Conservation (phyloP, 192 early-diverging fungal genomes). For the Entrophospora sp. region DNA sequence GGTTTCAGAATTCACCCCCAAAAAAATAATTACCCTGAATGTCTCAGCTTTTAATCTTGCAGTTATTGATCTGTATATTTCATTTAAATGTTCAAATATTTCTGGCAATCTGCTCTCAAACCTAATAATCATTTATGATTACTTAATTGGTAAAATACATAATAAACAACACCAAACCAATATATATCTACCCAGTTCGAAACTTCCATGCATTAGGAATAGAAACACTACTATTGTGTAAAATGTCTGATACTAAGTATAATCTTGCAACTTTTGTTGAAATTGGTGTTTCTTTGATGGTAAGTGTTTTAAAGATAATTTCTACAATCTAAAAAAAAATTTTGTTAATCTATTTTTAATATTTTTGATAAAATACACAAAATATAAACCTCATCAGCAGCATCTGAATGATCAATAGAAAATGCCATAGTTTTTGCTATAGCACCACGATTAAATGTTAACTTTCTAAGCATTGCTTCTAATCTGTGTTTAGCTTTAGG, state of each 20-base stretch:
- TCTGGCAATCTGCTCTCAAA: slow-evolving; percentile 53
- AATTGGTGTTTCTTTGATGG: slow-evolving; percentile 46
- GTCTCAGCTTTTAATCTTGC: slow-evolving; percentile 76
- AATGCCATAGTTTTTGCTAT: slow-evolving; percentile 79
- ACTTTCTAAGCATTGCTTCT: slow-evolving; percentile 35
- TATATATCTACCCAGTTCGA: slow-evolving; percentile 39
- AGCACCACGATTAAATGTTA: slow-evolving; percentile 37
- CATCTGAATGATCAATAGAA: slow-evolving; percentile 74
- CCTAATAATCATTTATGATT: slow-evolving; percentile 8
- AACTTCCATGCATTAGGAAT: slow-evolving; percentile 86
- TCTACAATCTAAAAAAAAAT: slow-evolving; percentile 63
- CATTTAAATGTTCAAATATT: slow-evolving; percentile 64
- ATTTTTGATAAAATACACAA: not conserved
- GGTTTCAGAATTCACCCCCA: not conserved
- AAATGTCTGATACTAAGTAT: slow-evolving; percentile 80
- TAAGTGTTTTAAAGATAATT: slow-evolving; percentile 51
- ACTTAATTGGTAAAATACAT: not conserved
- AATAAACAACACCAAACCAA: too few species aligned
- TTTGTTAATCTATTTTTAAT: too few species aligned
- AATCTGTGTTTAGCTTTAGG: slow-evolving; percentile 37
- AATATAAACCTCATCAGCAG: slow-evolving; percentile 61
- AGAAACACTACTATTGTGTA: slow-evolving; percentile 75
- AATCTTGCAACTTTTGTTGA: slow-evolving; percentile 62
- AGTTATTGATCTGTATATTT: slow-evolving; percentile 56
- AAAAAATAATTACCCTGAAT: slow-evolving; percentile 38